A percentile compares a stretch with the other conserved stretches of the same genome.
Conservation (phyloP, 2,329 filamentous ascomycete species). For the Talaromyces sp. region DNA sequence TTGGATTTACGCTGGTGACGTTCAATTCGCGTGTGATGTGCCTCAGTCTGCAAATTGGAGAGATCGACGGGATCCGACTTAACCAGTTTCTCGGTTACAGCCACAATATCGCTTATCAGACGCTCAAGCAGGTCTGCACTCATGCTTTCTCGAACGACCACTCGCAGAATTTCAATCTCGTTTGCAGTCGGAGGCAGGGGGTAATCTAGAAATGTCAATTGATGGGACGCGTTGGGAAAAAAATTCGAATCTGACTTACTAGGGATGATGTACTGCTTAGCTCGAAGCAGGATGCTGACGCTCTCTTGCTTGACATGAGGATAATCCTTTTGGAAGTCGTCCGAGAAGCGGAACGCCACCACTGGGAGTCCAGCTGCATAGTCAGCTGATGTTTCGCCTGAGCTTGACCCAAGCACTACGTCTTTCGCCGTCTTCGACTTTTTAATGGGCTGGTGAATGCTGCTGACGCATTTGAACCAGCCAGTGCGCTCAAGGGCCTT, state of each 20-base stretch:
- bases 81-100: constrained; percentile 59
- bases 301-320: constrained; percentile 62
- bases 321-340: constrained; percentile 57
- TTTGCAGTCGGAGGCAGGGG: constrained; percentile 60
- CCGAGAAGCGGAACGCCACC: constrained; percentile 61
- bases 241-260: constrained; percentile 36
- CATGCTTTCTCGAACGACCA: constrained; percentile 64
- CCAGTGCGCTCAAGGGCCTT: constrained; percentile 61
- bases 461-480: constrained; percentile 62
- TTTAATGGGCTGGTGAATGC: constrained; percentile 57
- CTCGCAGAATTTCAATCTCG: constrained; percentile 61
- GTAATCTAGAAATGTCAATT: constrained; percentile 46
- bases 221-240: not conserved
- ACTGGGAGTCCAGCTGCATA: constrained; percentile 65
- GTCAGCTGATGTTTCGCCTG: constrained; percentile 51
- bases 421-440: constrained; percentile 41
- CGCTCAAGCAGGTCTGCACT: constrained; percentile 63
- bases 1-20: constrained; percentile 29
- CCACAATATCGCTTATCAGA: constrained; percentile 57
- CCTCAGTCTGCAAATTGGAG: constrained; percentile 41
- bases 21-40: constrained; percentile 31
- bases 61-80: constrained; percentile 50
- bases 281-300: constrained; percentile 58
- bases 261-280: constrained; percentile 67
- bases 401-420: constrained; percentile 30